Base-by-base conservation (phyloP, 768 basidiomycete genomes). In the Hemileccinum impolitum region DNA sequence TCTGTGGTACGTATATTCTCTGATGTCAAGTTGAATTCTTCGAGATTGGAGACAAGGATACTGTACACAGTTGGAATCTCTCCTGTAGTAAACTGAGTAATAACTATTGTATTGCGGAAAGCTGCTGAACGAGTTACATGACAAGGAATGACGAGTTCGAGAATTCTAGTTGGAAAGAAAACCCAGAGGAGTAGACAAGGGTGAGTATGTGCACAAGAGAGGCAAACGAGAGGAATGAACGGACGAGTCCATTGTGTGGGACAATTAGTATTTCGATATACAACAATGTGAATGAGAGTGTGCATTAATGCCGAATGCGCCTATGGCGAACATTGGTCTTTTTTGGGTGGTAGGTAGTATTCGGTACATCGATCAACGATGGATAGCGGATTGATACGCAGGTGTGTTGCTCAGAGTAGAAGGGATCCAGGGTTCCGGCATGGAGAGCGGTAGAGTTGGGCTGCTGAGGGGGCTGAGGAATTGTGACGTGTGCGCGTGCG, bases 401-500 rank as follows among this genome's bases (percentile, higher is more conserved):
- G 17, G 52, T 12, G 43, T 6, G 26, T 44, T 30, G 28, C 9
- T 28, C 3, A 23, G 23, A 48, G 39, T 4, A 50, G 23, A 45
- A 54, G 8, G 19, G 9, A 30, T 32, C 64, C 66, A 66, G 1
- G 63, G 58, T 35, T 67, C 63, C 0, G 65, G 58, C 66, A 67
- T 65, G 13, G 48, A 8, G 2, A 60, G 3, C 3, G 38, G 43
- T 2, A 45, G 1, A 3, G 34, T n/a, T 4, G 62, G 50, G 31
- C 48, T 63, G 3, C 36, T 42, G 21, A 39, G 46, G 2, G 60
- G 50, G 17, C 55, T 57, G 17, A 50, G 19, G 21, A 44, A 35
- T 8, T 43, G 60, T 10, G 45, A 15, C 9, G n/a, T 23, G 4
- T 54, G 25, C 10, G 34, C 12, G 28, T 44, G 54, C 12, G 39